Evolutionary conservation across 306 rosid species (phyloP), one percentile per base, ranked within the genome.

Genomic region (Betula pendula): DNA sequence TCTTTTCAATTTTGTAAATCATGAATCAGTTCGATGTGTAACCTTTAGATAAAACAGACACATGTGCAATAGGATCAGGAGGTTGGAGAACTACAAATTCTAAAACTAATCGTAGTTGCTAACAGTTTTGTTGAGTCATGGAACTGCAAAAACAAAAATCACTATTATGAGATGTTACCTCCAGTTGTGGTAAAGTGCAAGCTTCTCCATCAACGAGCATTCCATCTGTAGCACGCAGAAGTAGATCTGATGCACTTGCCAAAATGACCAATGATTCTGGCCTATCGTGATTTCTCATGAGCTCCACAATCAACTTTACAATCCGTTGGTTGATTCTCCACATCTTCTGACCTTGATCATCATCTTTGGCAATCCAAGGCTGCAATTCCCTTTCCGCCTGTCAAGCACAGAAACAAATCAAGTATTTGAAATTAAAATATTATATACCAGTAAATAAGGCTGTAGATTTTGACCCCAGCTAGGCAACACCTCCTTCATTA

Each of bases 171-270:
- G 27, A 50, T 55, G 56, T 70, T 90, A 95, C 98, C 98, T 95
- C 97, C 56, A 95, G 84, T 75, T 92, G 98, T 17, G 98, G 97
- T 74, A 92, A 89, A 75, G 97, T 95, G 85, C 96, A 92, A 77
- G 98, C 95, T 83, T 95, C 98, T 83, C 98, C 98, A 87, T 95
- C 98, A 80, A 92, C 96, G 49, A 92, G 93, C 96, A 95, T 89
- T 79, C 98, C 98, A 79, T 95, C 98, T 4, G 98, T 95, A 81
- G 98, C 97, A 20, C 97, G 94, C 38, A 95, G 90, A 40, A 95
- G 90, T 60, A 95, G 89, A 90, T 95, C 98, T 29, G 97, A 95
- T 13, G 98, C 90, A 65, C 97, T 92, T n/a, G 98, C 91, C 85
- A 95, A 75, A 81, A 95, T 86, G 35, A 92, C 93, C 81, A 95